These are phyloP conservation scores for Phytophthora chlamydospora DNA, from an alignment of 352 stramenopile species.

Conservation along the genomic window DNA sequence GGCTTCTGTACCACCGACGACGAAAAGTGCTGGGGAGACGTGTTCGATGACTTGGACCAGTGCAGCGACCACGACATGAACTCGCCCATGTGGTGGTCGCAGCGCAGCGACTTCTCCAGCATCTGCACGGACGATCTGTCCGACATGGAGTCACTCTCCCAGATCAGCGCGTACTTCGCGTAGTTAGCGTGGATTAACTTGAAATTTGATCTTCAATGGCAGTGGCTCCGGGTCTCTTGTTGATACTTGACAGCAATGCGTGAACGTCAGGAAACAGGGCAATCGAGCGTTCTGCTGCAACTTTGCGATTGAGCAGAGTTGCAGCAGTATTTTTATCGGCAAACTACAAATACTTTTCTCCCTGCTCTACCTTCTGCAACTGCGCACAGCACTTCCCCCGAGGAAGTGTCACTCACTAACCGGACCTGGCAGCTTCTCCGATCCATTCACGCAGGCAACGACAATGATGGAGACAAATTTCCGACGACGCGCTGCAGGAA, in stretches of 20 bases:
- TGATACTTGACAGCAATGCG: no score
- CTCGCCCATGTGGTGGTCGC: slow-evolving; percentile 42
- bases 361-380: no score
- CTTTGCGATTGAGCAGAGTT: no score
- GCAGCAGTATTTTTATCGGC: no score
- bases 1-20: not conserved
- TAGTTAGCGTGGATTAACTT: slow-evolving; percentile 15
- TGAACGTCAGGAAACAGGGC: no score
- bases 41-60: slow-evolving; percentile 12
- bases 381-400: no score
- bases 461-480: slow-evolving; percentile 36
- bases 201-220: no score
- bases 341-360: no score
- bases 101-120: slow-evolving; percentile 48
- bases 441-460: not conserved
- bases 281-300: no score
- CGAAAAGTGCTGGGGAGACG: slow-evolving; percentile 10
- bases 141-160: slow-evolving; percentile 57
- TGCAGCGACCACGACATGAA: slow-evolving; percentile 35
- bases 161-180: slow-evolving; percentile 45
- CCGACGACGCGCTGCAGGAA: slow-evolving; percentile 8
- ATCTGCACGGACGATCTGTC: slow-evolving; percentile 66
- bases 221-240: no score
- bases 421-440: no score
- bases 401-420: no score